Evolutionary conservation across 495 filamentous ascomycete species (phyloP).

Genomic region (Amorphotheca resinae): DNA sequence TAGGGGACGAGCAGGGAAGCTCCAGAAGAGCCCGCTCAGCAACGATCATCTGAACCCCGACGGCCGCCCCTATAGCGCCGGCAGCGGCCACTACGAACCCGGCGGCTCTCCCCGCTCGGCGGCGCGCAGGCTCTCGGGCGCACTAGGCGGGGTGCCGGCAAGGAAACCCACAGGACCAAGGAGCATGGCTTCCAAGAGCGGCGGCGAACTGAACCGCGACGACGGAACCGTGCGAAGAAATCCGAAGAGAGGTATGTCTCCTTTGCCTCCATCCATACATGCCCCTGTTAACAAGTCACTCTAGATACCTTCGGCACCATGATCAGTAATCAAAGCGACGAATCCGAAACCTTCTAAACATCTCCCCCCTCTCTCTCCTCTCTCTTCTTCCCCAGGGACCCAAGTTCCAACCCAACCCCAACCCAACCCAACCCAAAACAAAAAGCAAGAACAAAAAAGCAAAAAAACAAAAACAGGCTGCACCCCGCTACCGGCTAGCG

Average conservation of each 20-base stretch:
- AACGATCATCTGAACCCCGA: constrained; percentile 16
- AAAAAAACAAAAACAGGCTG: too few relatives aligned
- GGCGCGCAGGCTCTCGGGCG: constrained; percentile 13
- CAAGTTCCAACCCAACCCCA: too few relatives aligned
- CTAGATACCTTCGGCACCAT: constrained; percentile 44
- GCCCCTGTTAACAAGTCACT: not conserved
- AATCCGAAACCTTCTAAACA: constrained; percentile 38
- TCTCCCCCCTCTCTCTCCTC: too few relatives aligned
- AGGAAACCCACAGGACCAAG: constrained; percentile 22
- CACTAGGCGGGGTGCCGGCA: constrained; percentile 12
- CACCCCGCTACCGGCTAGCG: too few relatives aligned
- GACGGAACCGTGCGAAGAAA: constrained; percentile 28
- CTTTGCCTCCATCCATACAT: not conserved
- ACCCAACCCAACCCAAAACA: too few relatives aligned
- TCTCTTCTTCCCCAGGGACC: too few relatives aligned
- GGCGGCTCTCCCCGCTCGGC: constrained; percentile 18
- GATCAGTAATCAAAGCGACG: constrained; percentile 28
- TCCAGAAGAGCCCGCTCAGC: constrained; percentile 21
- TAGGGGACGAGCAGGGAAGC: constrained; percentile 15
- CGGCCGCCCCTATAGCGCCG: not conserved
- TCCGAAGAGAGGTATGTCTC: constrained; percentile 37
- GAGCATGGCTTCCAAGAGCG: constrained; percentile 23
- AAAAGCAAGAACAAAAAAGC: too few relatives aligned
- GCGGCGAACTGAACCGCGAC: constrained; percentile 37
- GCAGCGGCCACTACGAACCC: constrained; percentile 5